Evolutionary conservation across 176 grass and related monocot species (phyloP).

Genomic region (Bonia amplexicaulis): DNA sequence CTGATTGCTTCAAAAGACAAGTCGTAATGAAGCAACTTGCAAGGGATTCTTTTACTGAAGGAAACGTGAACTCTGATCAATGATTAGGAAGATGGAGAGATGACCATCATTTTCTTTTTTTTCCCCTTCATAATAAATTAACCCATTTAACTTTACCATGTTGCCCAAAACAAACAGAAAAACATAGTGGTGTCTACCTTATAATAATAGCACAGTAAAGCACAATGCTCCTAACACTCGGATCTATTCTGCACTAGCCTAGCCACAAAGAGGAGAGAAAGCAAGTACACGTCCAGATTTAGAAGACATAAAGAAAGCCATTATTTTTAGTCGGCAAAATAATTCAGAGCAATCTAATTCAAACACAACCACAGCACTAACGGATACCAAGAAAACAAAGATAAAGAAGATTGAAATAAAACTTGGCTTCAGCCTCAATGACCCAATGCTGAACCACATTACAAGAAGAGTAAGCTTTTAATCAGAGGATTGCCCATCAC

Average conservation of each 20-base stretch:
- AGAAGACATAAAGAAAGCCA: conserved; percentile 19
- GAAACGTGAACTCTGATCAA: conserved; percentile 37
- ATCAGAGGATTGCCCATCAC: neutral
- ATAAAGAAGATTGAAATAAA: neutral
- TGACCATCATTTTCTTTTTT: conserved; percentile 47
- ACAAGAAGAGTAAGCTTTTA: neutral
- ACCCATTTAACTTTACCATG: conserved; percentile 40
- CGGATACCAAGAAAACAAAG: neutral
- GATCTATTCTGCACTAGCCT: conserved; percentile 36
- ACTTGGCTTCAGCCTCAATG: neutral
- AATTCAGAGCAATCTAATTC: conserved; percentile 21
- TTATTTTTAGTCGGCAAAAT: conserved; percentile 22
- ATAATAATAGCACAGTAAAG: conserved; percentile 37
- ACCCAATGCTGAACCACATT: conserved; percentile 24
- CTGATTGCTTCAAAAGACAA: conserved; percentile 20
- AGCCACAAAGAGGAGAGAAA: conserved; percentile 16
- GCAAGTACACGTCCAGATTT: conserved; percentile 34
- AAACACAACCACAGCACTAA: conserved; percentile 24
- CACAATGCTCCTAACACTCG: conserved; percentile 24
- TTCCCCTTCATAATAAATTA: conserved; percentile 44
- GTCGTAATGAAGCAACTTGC: conserved; percentile 20
- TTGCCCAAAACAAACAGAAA: conserved; percentile 48
- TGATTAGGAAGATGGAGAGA: conserved; percentile 55
- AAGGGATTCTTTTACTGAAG: conserved; percentile 33
- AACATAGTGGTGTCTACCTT: conserved; percentile 38